Evolutionary conservation across 1,139 yeast species (phyloP).

Genomic region (Scheffersomyces insectosa): DNA sequence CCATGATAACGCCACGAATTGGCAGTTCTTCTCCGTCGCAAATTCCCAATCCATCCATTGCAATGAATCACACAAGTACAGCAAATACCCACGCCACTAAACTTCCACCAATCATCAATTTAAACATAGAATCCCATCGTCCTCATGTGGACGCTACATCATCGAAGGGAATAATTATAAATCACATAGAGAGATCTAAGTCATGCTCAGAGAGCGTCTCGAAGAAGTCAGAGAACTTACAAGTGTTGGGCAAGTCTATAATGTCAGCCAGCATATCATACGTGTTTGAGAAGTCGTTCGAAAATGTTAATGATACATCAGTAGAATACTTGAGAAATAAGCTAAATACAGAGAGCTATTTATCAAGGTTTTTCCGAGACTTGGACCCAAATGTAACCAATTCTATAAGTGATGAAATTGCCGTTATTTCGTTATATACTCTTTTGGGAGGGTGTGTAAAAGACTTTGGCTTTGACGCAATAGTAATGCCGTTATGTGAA

Average conservation of each 20-base stretch:
- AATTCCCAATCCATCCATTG: background rate
- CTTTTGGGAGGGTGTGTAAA: conserved; percentile 70
- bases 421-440: conserved; percentile 53
- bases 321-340: conserved; percentile 58
- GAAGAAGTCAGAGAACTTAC: conserved; percentile 45
- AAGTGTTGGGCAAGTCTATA: conserved; percentile 57
- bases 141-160: conserved; percentile 15
- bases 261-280: conserved; percentile 57
- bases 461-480: conserved; percentile 76
- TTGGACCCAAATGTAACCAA: conserved; percentile 46
- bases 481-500: conserved; percentile 64
- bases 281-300: conserved; percentile 29
- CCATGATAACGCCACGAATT: conserved; percentile 39
- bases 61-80: too few species aligned
- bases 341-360: conserved; percentile 41
- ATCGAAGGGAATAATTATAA: conserved; percentile 28
- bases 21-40: conserved; percentile 1
- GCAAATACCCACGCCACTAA: background rate
- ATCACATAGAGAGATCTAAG: conserved; percentile 60
- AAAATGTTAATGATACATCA: conserved; percentile 30
- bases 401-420: conserved; percentile 42
- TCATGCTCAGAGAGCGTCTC: conserved; percentile 56
- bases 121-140: conserved; percentile 5
- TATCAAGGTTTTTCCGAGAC: conserved; percentile 51
- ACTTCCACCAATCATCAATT: conserved; percentile 10